These are phyloP conservation scores for Fonsecaea pedrosoi DNA, from an alignment of 2,329 filamentous ascomycete genomes.

Conservation along the genomic window DNA sequence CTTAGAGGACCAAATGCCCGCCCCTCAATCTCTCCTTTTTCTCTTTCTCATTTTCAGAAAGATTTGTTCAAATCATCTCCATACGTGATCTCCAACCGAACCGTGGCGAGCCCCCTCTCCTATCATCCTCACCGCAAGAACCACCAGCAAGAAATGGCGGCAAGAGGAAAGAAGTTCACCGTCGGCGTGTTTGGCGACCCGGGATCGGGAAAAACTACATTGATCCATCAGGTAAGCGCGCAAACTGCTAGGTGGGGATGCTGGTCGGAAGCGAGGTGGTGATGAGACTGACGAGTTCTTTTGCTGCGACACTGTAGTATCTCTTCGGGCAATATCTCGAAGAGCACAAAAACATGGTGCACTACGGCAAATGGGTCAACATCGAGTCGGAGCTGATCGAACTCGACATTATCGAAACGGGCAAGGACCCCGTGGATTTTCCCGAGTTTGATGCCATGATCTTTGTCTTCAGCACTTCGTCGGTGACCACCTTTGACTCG, in stretches of 20 bases:
- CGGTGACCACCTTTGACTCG: not conserved
- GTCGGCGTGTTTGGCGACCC: conserved; percentile 4
- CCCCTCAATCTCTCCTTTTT: not conserved
- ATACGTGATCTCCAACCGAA: not conserved
- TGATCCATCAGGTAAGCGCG: conserved; percentile 3
- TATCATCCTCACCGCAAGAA: not conserved
- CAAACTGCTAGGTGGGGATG: not conserved
- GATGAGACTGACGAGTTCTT: not conserved
- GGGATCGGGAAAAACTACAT: not conserved
- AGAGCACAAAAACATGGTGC: conserved; percentile 7
- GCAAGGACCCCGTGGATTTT: not conserved
- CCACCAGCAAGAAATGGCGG: not conserved
- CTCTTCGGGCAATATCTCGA: not conserved
- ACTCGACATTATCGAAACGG: conserved; percentile 3
- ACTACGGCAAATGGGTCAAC: not conserved
- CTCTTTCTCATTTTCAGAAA: not conserved
- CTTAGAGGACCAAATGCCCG: not conserved
- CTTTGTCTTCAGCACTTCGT: conserved; percentile 2
- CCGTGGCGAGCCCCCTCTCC: not conserved
- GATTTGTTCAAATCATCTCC: not conserved
- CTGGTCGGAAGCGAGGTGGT: not conserved
- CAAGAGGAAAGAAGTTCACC: not conserved
- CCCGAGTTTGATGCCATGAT: conserved; percentile 2
- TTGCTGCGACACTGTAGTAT: not conserved
- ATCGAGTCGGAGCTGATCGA: not conserved